Percentiles rank a stretch among this genome's conserved stretches.
phyloP scores from a whole-genome alignment of 352 stramenopile species.

The Aphanomyces cochlioides region DNA sequence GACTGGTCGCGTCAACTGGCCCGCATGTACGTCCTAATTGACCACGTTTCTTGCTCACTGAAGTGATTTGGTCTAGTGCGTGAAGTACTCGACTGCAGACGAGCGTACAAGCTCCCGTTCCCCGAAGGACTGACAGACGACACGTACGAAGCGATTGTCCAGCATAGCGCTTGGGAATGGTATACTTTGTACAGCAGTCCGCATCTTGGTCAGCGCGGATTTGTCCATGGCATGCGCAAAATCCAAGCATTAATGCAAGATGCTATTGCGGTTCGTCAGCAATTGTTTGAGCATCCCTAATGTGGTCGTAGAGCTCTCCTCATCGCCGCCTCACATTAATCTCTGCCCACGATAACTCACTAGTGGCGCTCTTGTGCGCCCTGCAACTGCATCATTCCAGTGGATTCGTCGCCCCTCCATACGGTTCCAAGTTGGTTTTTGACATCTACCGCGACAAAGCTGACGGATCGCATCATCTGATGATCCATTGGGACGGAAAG shows the following conservation, averaged over 20 bases:
- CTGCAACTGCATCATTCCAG: constrained; percentile 52
- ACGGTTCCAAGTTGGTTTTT: constrained; percentile 74
- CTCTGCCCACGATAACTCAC: constrained; percentile 76
- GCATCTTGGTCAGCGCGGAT: constrained; percentile 60
- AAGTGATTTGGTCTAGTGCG: constrained; percentile 41
- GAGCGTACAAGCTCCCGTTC: constrained; percentile 56
- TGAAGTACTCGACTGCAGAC: constrained; percentile 62
- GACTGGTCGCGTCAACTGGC: constrained; percentile 51
- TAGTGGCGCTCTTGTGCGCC: constrained; percentile 64
- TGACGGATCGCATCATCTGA: constrained; percentile 45
- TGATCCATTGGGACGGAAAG: constrained; percentile 47
- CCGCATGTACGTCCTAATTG: constrained; percentile 43
- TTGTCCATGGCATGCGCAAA: constrained; percentile 48
- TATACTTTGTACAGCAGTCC: constrained; percentile 64
- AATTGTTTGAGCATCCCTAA: constrained; percentile 5
- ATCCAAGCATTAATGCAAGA: constrained; percentile 49
- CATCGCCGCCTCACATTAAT: constrained; percentile 64
- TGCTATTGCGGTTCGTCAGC: constrained; percentile 30
- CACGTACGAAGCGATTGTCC: constrained; percentile 56
- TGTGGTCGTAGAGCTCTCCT: constrained; percentile 27
- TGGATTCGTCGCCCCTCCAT: constrained; percentile 48
- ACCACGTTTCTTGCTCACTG: not conserved
- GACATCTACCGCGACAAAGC: constrained; percentile 51
- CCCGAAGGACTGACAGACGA: constrained; percentile 51
- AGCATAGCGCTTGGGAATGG: constrained; percentile 74